Conservation (phyloP, 352 stramenopile genomes). For the Blastocystis hominis region DNA sequence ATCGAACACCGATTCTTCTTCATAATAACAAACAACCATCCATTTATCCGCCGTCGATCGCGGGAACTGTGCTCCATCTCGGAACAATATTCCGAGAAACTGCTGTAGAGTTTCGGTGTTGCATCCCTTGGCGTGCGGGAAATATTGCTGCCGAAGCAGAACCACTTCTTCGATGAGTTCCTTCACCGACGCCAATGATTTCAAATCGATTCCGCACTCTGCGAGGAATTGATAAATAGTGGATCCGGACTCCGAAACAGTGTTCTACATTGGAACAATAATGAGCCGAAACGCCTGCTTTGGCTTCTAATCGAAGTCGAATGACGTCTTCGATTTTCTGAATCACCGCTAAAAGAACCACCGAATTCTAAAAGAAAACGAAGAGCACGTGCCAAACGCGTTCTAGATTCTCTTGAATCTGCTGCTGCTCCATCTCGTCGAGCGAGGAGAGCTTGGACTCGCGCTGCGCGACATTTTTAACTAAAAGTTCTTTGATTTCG, state of each 20-base stretch:
- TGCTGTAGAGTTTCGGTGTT: background rate
- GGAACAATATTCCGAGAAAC: background rate
- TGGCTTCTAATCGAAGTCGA: background rate
- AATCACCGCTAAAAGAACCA: conserved; percentile 66
- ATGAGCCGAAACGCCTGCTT: background rate
- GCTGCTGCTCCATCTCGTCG: conserved; percentile 20
- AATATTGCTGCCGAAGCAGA: background rate
- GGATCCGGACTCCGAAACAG: background rate
- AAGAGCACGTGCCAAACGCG: conserved; percentile 26
- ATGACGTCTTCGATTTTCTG: conserved; percentile 66
- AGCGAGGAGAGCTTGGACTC: conserved; percentile 64
- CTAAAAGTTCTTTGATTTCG: conserved; percentile 57
- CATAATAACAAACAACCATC: conserved; percentile 7
- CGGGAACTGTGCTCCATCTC: background rate
- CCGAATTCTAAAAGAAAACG: conserved; percentile 63
- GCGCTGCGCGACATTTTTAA: background rate
- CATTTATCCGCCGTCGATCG: conserved; percentile 5
- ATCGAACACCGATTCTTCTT: conserved; percentile 7
- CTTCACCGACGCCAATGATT: background rate
- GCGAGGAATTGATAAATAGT: background rate
- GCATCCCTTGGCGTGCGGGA: conserved; percentile 1
- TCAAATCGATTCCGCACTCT: conserved; percentile 24
- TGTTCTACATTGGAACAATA: background rate
- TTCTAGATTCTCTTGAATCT: conserved; percentile 56
- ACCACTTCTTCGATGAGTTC: background rate